phyloP scores from a whole-genome alignment of 1,284 basidiomycete genomes.

The Marasmius tenuissimus region DNA sequence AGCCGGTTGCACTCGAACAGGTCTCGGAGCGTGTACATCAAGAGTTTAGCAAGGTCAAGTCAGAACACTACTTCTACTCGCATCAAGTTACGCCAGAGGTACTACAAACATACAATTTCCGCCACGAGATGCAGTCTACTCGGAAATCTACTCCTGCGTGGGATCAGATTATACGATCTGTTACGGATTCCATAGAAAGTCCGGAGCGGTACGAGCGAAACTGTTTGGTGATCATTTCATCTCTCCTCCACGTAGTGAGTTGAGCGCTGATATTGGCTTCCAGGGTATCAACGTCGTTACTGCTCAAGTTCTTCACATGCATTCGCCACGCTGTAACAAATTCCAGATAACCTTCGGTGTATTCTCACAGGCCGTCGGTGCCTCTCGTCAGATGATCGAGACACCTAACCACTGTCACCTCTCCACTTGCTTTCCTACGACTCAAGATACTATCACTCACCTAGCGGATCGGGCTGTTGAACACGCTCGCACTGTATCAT shows the following conservation, averaged over 20 bases:
- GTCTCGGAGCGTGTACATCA: not conserved
- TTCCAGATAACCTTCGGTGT: constrained; percentile 2
- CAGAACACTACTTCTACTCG: not conserved
- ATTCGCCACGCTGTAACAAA: not conserved
- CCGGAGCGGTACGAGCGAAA: not conserved
- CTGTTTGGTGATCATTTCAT: not conserved
- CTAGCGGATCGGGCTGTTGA: not conserved
- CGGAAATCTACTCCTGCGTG: not conserved
- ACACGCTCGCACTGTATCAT: not conserved
- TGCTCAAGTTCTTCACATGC: constrained; percentile 2
- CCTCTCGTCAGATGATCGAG: constrained; percentile 2
- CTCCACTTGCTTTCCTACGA: not conserved
- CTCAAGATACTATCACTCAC: not conserved
- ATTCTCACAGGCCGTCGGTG: constrained; percentile 3
- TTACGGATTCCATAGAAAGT: not conserved
- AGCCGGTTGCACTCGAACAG: not conserved
- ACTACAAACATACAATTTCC: not conserved
- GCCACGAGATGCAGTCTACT: not conserved
- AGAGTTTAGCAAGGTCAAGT: not conserved
- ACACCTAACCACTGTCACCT: not conserved
- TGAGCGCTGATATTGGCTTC: too few relatives aligned
- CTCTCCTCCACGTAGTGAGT: too few relatives aligned
- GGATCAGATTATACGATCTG: not conserved
- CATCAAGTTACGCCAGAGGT: not conserved
- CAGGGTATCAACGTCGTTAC: too few relatives aligned